phyloP scores from a whole-genome alignment of 225 moss, liverwort and hornwort genomes.

The Bryoerythrophyllum caledonicum region DNA sequence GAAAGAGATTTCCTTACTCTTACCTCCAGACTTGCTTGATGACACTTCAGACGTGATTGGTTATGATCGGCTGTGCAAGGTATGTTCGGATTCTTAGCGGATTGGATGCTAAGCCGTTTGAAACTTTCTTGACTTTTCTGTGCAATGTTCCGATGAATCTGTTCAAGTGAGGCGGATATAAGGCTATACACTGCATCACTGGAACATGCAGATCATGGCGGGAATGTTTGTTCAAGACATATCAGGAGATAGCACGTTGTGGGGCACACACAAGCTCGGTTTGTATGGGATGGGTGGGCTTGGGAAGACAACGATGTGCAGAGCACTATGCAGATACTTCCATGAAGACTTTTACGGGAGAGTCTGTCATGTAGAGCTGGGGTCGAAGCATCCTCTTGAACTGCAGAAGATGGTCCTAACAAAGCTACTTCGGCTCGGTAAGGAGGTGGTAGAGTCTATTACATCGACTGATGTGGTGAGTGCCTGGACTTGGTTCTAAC shows the following conservation, averaged over 20 bases:
- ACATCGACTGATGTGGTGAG: background rate
- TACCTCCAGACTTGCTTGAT: conserved; percentile 17
- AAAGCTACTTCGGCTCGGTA: conserved; percentile 6
- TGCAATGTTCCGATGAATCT: background rate
- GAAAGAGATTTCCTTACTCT: conserved; percentile 12
- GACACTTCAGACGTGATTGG: conserved; percentile 15
- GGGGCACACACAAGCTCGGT: conserved; percentile 10
- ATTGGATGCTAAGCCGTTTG: background rate
- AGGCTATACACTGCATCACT: background rate
- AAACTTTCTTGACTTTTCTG: background rate
- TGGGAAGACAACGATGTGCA: conserved; percentile 16
- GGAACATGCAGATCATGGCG: background rate
- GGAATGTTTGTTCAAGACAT: conserved; percentile 10
- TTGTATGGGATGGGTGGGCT: conserved; percentile 16
- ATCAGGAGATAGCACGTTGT: background rate
- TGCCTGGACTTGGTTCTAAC: background rate
- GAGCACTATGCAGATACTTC: background rate
- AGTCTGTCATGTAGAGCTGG: conserved; percentile 6
- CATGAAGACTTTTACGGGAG: conserved; percentile 12
- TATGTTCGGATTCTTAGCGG: background rate
- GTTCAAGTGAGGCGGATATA: background rate
- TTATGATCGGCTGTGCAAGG: conserved; percentile 15
- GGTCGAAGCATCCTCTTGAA: background rate
- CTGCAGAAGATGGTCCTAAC: background rate
- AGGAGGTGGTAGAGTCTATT: background rate